Conservation (phyloP, 176 grass and related monocot species). For the Melocanna baccifera region DNA sequence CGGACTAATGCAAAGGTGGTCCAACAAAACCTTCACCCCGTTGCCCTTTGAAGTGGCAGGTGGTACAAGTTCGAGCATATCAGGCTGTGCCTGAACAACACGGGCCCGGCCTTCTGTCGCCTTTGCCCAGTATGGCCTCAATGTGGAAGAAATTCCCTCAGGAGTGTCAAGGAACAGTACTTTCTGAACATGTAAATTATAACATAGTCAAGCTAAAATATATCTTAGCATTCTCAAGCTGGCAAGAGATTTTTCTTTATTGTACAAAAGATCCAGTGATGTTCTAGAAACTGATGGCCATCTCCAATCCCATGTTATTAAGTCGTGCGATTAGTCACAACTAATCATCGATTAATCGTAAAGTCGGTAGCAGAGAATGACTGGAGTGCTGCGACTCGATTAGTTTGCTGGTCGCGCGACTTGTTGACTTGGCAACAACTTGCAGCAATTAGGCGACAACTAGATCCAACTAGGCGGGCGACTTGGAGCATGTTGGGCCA, state of each 20-base stretch:
- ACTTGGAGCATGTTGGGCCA: too few species aligned
- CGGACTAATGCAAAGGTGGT: conserved; percentile 67
- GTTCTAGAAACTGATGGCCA: background rate
- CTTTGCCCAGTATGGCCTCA: conserved; percentile 87
- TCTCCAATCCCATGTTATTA: background rate
- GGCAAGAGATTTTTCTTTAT: background rate
- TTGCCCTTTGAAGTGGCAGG: conserved; percentile 79
- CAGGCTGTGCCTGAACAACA: conserved; percentile 75
- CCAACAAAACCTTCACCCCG: conserved; percentile 74
- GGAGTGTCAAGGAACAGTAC: conserved; percentile 79
- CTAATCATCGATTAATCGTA: too few species aligned
- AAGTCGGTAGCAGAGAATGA: too few species aligned
- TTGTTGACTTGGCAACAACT: too few species aligned
- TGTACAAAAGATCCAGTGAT: conserved; percentile 2
- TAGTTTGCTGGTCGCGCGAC: too few species aligned
- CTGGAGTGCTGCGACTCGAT: too few species aligned
- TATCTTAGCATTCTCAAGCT: conserved; percentile 1
- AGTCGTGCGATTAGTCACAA: too few species aligned
- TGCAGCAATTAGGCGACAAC: too few species aligned
- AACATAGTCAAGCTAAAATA: conserved; percentile 12
- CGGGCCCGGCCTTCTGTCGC: conserved; percentile 54
- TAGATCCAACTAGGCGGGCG: too few species aligned
- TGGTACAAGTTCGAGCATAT: conserved; percentile 98
- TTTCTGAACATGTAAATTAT: conserved; percentile 60
- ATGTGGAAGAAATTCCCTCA: conserved; percentile 54